Percentiles rank a stretch among this genome's conserved stretches.
These are phyloP conservation scores for Jackrogersella minutella DNA, from an alignment of 495 filamentous ascomycete species.

Conservation along the genomic window DNA sequence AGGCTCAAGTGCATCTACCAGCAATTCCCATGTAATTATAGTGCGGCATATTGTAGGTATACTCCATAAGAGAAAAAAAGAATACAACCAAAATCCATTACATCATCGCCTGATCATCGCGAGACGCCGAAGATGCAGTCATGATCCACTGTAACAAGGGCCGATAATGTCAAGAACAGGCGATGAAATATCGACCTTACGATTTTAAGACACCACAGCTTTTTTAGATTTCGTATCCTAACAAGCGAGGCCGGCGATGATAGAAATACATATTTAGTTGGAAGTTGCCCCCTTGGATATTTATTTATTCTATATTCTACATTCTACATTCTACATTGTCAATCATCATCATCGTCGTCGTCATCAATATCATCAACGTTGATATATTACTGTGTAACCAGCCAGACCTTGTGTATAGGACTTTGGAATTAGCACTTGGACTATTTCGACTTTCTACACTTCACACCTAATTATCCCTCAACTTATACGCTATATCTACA, in stretches of 20 bases:
- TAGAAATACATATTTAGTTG: conserved; percentile 27
- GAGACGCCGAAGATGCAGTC: conserved; percentile 39
- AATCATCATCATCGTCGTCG: background rate
- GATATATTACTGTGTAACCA: conserved; percentile 3
- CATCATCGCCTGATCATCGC: conserved; percentile 42
- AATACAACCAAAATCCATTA: conserved; percentile 28
- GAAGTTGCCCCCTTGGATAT: conserved; percentile 5
- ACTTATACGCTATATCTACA: background rate
- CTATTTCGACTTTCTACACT: background rate
- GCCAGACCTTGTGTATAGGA: background rate
- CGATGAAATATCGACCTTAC: conserved; percentile 31
- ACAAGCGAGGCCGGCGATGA: conserved; percentile 13
- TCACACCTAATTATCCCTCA: conserved; percentile 1
- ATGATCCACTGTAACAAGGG: conserved; percentile 39
- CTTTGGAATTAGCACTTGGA: too few species aligned
- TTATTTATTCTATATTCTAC: conserved; percentile 9
- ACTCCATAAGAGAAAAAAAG: background rate
- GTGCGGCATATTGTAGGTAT: background rate
- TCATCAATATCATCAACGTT: conserved; percentile 1
- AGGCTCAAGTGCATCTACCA: too few species aligned
- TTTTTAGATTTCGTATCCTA: conserved; percentile 27
- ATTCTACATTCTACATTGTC: conserved; percentile 2
- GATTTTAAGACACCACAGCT: conserved; percentile 22
- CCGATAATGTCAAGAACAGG: conserved; percentile 38
- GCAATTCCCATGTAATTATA: too few species aligned